Evolutionary conservation across 2,329 filamentous ascomycete genomes (phyloP).

Genomic region (Chrysosporium keratinophilum): DNA sequence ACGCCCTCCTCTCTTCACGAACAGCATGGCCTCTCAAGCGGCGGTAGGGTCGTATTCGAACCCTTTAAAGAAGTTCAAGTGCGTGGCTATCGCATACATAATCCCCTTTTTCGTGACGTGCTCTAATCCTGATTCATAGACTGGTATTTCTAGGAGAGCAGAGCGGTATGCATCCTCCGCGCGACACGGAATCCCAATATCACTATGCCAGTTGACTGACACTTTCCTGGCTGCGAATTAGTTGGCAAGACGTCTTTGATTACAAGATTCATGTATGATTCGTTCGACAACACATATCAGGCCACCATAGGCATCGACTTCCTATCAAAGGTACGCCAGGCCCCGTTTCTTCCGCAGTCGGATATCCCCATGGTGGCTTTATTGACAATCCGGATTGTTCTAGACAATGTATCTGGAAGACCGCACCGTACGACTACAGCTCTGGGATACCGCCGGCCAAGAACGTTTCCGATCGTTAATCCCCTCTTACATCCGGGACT

Average conservation of each 20-base stretch:
- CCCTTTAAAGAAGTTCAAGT: conserved; percentile 99
- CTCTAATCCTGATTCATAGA: conserved; percentile 39
- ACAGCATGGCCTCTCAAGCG: conserved; percentile 64
- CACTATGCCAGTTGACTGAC: conserved; percentile 10
- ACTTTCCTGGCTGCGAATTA: conserved; percentile 34
- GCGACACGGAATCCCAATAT: conserved; percentile 9
- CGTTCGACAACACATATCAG: conserved; percentile 99
- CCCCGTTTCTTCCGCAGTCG: background rate
- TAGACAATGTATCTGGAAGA: conserved; percentile 99
- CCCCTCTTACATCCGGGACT: conserved; percentile 97
- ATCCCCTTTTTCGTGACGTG: background rate
- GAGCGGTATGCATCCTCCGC: conserved; percentile 58
- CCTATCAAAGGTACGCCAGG: conserved; percentile 71
- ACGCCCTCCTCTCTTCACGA: conserved; percentile 5
- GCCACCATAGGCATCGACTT: conserved; percentile 99
- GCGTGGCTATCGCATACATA: conserved; percentile 22
- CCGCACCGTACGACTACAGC: conserved; percentile 87
- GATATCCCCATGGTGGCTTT: background rate
- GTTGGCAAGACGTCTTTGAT: conserved; percentile 98
- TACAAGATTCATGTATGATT: conserved; percentile 99
- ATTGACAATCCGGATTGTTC: conserved; percentile 2
- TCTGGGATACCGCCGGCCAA: conserved; percentile 97
- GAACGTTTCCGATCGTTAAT: conserved; percentile 95
- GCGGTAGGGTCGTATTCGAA: conserved; percentile 85
- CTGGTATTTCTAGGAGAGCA: conserved; percentile 97